These are phyloP conservation scores for Coemansia guatemalensis DNA, from an alignment of 192 early-diverging fungal genomes.

Conservation along the genomic window DNA sequence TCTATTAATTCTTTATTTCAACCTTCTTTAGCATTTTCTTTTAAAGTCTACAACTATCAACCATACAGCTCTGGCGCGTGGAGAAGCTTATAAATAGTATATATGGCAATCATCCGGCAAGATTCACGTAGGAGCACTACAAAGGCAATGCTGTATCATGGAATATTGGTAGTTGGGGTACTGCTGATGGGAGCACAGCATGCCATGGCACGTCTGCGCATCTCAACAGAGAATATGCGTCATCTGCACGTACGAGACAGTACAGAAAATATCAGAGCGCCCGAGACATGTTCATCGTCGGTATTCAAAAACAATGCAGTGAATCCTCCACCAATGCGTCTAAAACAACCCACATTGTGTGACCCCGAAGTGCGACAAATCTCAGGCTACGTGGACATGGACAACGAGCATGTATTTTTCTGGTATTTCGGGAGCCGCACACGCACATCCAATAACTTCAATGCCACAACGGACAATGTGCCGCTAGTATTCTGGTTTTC, in stretches of 20 bases:
- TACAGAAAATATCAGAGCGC: not conserved
- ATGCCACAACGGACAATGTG: conserved; percentile 49
- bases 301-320: conserved; percentile 1
- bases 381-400: conserved; percentile 72
- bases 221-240: not conserved
- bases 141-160: not conserved
- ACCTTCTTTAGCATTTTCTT: not conserved
- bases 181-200: not conserved
- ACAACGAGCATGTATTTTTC: conserved; percentile 60
- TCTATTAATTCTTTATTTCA: not conserved
- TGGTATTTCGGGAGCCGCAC: conserved; percentile 72
- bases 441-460: conserved; percentile 19
- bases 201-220: not conserved
- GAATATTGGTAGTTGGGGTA: not conserved
- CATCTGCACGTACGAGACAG: not conserved
- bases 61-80: not conserved
- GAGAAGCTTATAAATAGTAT: not conserved
- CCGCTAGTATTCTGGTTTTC: conserved; percentile 77
- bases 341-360: conserved; percentile 73
- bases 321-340: conserved; percentile 57
- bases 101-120: not conserved
- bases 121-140: not conserved
- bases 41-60: too few species aligned
- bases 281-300: conserved; percentile 17
- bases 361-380: conserved; percentile 87